These are phyloP conservation scores for Kwoniella shandongensis DNA, from an alignment of 768 basidiomycete species.

Conservation along the genomic window DNA sequence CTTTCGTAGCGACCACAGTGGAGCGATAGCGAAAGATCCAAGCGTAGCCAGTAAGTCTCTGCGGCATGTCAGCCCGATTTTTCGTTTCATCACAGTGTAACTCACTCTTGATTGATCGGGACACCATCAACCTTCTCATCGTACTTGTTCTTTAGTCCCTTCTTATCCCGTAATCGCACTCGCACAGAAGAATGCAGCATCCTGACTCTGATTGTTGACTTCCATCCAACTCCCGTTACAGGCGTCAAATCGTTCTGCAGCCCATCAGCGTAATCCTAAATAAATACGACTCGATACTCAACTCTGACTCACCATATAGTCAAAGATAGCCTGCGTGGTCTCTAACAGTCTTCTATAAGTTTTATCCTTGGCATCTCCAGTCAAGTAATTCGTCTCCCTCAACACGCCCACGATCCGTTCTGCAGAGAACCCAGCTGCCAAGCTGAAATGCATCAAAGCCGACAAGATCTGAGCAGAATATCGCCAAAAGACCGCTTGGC, in stretches of 20 bases:
- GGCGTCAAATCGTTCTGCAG: constrained; percentile 49
- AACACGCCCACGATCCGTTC: constrained; percentile 40
- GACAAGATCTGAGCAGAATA: constrained; percentile 47
- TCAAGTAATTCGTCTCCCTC: constrained; percentile 51
- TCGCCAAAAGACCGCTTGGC: constrained; percentile 52
- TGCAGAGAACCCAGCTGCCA: constrained; percentile 48
- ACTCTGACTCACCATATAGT: constrained; percentile 32
- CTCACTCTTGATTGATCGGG: constrained; percentile 52
- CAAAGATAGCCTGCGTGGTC: constrained; percentile 45
- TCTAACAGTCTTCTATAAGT: constrained; percentile 43
- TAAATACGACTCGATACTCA: not conserved
- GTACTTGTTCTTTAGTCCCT: constrained; percentile 40
- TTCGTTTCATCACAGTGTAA: not conserved
- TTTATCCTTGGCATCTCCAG: constrained; percentile 27
- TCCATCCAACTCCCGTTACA: constrained; percentile 44
- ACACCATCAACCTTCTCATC: constrained; percentile 40
- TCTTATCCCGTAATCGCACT: constrained; percentile 27
- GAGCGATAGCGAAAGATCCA: constrained; percentile 50
- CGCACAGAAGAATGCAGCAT: constrained; percentile 50
- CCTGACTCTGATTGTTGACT: constrained; percentile 45
- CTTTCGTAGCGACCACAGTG: constrained; percentile 46
- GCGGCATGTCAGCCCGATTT: not conserved
- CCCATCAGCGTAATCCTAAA: not conserved
- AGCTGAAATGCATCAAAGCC: constrained; percentile 46
- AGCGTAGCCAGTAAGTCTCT: constrained; percentile 50